Percentiles rank a stretch among this genome's conserved stretches.
phyloP scores from a whole-genome alignment of 139 green algal genomes.

The Dunaliella sp. region DNA sequence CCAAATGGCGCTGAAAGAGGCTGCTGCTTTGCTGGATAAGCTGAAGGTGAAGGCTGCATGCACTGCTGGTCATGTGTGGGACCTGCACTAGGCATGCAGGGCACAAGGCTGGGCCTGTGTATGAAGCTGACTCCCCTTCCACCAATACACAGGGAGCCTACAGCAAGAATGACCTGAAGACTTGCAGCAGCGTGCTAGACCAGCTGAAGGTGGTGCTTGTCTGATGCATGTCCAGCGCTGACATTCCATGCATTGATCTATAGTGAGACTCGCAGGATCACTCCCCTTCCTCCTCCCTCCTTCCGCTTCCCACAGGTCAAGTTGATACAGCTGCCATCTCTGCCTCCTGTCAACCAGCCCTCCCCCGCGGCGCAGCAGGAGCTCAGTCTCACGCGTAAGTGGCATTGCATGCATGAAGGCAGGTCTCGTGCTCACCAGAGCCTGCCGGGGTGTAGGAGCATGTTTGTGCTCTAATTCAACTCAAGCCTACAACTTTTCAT shows the following conservation, averaged over 20 bases:
- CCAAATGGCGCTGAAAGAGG: conserved; percentile 1
- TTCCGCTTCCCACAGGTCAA: too few species aligned
- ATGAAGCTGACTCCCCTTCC: conserved; percentile 1
- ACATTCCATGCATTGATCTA: background rate
- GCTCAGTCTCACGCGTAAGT: conserved; percentile 72
- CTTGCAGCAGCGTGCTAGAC: conserved; percentile 34
- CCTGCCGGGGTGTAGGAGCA: too few species aligned
- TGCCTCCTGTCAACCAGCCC: conserved; percentile 66
- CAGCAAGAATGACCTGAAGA: conserved; percentile 46
- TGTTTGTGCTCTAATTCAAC: too few species aligned
- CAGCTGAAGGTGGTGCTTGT: conserved; percentile 71
- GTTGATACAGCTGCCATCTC: conserved; percentile 70
- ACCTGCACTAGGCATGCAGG: too few species aligned
- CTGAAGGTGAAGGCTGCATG: conserved; percentile 35
- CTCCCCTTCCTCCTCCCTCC: too few species aligned
- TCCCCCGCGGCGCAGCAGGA: conserved; percentile 70
- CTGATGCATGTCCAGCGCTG: background rate
- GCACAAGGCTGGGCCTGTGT: too few species aligned
- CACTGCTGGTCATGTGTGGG: too few species aligned
- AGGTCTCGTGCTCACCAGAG: too few species aligned
- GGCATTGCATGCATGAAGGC: background rate
- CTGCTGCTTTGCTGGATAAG: conserved; percentile 24
- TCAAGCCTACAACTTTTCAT: too few species aligned
- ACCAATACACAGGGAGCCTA: conserved; percentile 39
- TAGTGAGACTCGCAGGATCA: too few species aligned